Conservation (phyloP, 2,329 filamentous ascomycete species). For the Fusarium nisikadoi region DNA sequence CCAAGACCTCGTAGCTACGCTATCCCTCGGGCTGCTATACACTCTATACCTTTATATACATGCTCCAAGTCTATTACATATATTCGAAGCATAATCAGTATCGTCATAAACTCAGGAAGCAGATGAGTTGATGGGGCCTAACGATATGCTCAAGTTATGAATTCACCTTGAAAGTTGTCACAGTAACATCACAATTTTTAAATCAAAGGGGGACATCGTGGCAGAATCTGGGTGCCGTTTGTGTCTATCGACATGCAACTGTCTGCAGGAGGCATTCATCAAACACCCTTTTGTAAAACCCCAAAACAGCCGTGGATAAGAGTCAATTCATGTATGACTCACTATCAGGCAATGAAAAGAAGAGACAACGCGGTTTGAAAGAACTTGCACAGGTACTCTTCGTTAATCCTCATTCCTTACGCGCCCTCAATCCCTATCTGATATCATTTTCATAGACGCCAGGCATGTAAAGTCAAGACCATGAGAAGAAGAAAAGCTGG, state of each 20-base stretch:
- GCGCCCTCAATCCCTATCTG: slow-evolving; percentile 39
- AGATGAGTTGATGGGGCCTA: neutral
- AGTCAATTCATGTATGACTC: neutral
- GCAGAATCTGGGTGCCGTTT: slow-evolving; percentile 30
- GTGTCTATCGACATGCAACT: slow-evolving; percentile 37
- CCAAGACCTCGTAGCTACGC: no score
- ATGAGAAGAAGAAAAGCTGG: slow-evolving; percentile 33
- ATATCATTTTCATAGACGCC: slow-evolving; percentile 42
- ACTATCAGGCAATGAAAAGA: slow-evolving; percentile 38
- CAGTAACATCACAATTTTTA: neutral
- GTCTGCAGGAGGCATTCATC: slow-evolving; percentile 20
- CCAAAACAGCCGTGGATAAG: slow-evolving; percentile 27
- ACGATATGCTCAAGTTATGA: neutral
- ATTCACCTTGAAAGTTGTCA: neutral
- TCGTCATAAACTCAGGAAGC: neutral
- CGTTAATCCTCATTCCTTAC: slow-evolving; percentile 30
- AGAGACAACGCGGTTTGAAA: slow-evolving; percentile 31
- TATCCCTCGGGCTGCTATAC: neutral
- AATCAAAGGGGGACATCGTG: neutral
- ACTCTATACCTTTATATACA: neutral
- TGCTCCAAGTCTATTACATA: neutral
- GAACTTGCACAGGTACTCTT: slow-evolving; percentile 28
- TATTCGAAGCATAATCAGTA: neutral
- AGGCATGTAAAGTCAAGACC: slow-evolving; percentile 37
- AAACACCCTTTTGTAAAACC: slow-evolving; percentile 38